These are phyloP conservation scores for Prosopis cineraria DNA, from an alignment of 306 rosid species.

Conservation along the genomic window DNA sequence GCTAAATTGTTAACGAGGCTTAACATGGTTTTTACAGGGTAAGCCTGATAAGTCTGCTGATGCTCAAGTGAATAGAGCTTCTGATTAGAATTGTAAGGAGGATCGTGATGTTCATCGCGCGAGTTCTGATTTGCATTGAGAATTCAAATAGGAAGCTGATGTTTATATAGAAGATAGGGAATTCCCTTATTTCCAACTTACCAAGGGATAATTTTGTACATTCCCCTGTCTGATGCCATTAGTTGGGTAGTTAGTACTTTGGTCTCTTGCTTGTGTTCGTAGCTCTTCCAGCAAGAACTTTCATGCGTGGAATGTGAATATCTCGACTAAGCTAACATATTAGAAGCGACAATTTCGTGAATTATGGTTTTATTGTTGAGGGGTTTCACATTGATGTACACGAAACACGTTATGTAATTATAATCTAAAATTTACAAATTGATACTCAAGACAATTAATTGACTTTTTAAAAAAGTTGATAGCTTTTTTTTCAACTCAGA, in stretches of 20 bases:
- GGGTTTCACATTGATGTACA: too few relatives aligned
- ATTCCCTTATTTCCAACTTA: slow-evolving; percentile 23
- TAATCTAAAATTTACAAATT: too few relatives aligned
- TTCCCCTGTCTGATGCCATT: slow-evolving; percentile 15
- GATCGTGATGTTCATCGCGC: not conserved
- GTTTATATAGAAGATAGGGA: slow-evolving; percentile 1
- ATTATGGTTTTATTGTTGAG: not conserved
- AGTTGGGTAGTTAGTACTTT: slow-evolving; percentile 20
- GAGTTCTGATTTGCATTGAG: slow-evolving; percentile 6
- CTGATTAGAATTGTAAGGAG: slow-evolving; percentile 15
- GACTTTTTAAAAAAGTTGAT: too few relatives aligned
- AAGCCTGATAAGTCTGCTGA: slow-evolving; percentile 31
- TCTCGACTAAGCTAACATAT: not conserved
- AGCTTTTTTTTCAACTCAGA: too few relatives aligned
- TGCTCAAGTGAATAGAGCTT: not conserved
- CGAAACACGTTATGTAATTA: too few relatives aligned
- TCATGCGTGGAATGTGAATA: not conserved
- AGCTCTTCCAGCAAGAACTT: not conserved
- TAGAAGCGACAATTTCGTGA: not conserved
- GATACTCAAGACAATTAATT: too few relatives aligned
- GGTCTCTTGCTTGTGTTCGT: not conserved
- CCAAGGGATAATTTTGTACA: slow-evolving; percentile 32
- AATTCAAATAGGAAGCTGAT: too few relatives aligned
- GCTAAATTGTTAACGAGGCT: slow-evolving; percentile 24
- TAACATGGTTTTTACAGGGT: slow-evolving; percentile 34